Evolutionary conservation across 768 basidiomycete genomes (phyloP).

Genomic region (Cubamyces lactineus): DNA sequence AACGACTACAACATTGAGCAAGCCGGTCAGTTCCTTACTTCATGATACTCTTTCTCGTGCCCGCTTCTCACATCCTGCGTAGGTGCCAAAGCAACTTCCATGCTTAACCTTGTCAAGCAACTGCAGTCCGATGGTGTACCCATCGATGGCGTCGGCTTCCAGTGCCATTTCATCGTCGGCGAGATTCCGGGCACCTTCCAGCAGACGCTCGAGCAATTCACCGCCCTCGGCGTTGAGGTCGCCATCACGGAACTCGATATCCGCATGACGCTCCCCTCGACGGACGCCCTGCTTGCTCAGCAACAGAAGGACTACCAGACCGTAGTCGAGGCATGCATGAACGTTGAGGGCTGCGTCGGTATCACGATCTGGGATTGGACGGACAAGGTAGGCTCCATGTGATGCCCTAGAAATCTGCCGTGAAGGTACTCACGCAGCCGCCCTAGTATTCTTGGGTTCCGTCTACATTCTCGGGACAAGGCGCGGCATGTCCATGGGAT

Average conservation of each 20-base stretch:
- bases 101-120: slow-evolving; percentile 53
- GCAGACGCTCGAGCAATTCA: slow-evolving; percentile 53
- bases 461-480: slow-evolving; percentile 38
- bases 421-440: not conserved
- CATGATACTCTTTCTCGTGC: not conserved
- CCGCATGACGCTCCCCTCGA: slow-evolving; percentile 59
- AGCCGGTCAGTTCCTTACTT: slow-evolving; percentile 18
- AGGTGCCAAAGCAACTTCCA: slow-evolving; percentile 57
- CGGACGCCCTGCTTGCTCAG: slow-evolving; percentile 51
- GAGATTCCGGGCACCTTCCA: slow-evolving; percentile 51
- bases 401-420: not conserved
- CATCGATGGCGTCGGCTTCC: slow-evolving; percentile 64
- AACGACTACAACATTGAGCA: slow-evolving; percentile 43
- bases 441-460: slow-evolving; percentile 41
- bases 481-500: slow-evolving; percentile 37
- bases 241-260: slow-evolving; percentile 73
- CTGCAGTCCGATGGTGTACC: slow-evolving; percentile 53
- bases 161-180: slow-evolving; percentile 63
- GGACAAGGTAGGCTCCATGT: slow-evolving; percentile 33
- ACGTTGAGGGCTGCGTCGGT: slow-evolving; percentile 39
- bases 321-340: slow-evolving; percentile 57
- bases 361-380: slow-evolving; percentile 48
- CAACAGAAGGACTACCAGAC: slow-evolving; percentile 61
- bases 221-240: slow-evolving; percentile 64
- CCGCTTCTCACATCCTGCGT: slow-evolving; percentile 1